phyloP scores from a whole-genome alignment of 805 yeast species.

The Hagleromyces aurorensis region DNA sequence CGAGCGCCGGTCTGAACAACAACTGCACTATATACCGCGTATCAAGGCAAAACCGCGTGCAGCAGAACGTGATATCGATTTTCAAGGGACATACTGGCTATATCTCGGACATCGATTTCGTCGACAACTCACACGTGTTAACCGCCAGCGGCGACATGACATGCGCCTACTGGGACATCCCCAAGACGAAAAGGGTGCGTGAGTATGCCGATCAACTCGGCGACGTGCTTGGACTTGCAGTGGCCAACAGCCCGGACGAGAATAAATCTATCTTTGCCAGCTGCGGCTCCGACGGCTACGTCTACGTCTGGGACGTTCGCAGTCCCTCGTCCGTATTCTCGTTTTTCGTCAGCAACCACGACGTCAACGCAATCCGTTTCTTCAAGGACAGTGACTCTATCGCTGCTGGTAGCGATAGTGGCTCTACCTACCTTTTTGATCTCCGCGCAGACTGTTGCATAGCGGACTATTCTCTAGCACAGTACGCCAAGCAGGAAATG shows the following conservation, averaged over 20 bases:
- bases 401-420: slow-evolving; percentile 75
- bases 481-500: slow-evolving; percentile 11
- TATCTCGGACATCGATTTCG: slow-evolving; percentile 64
- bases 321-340: slow-evolving; percentile 40
- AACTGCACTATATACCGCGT: slow-evolving; percentile 61
- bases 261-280: slow-evolving; percentile 39
- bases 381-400: slow-evolving; percentile 68
- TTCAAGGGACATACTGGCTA: slow-evolving; percentile 81
- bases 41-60: slow-evolving; percentile 29
- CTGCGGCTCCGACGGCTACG: slow-evolving; percentile 63
- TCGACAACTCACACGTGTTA: slow-evolving; percentile 46
- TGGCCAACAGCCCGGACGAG: slow-evolving; percentile 16
- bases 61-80: slow-evolving; percentile 40
- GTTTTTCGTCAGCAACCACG: slow-evolving; percentile 51
- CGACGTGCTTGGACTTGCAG: slow-evolving; percentile 51
- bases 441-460: slow-evolving; percentile 68
- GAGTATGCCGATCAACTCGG: slow-evolving; percentile 63
- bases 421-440: slow-evolving; percentile 61
- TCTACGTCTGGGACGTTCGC: slow-evolving; percentile 59
- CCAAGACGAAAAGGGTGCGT: slow-evolving; percentile 44
- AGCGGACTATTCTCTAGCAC: slow-evolving; percentile 36
- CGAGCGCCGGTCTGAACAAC: slow-evolving; percentile 79
- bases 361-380: slow-evolving; percentile 53
- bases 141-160: slow-evolving; percentile 83
- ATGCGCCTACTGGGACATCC: slow-evolving; percentile 71